A percentile compares a stretch with the other conserved stretches of the same genome.
phyloP scores from a whole-genome alignment of 768 basidiomycete genomes.

The Galerina marginata region DNA sequence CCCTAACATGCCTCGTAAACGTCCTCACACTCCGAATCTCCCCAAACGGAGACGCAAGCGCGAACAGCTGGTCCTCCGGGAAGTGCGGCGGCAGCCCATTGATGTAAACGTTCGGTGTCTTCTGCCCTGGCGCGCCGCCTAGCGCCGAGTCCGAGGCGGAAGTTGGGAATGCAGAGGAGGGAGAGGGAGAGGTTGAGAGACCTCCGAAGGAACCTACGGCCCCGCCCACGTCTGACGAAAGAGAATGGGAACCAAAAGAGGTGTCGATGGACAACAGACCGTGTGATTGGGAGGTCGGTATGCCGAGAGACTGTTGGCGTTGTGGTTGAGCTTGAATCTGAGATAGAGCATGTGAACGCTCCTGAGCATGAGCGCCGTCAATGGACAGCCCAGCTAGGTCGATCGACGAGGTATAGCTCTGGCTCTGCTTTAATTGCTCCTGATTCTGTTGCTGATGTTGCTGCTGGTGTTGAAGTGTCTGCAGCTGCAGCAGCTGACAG shows the following conservation, averaged over 20 bases:
- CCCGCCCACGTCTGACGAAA: constrained; percentile 2
- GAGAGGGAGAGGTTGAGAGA: background rate
- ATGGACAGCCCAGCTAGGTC: constrained; percentile 20
- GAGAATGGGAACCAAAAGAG: constrained; percentile 11
- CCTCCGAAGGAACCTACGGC: background rate
- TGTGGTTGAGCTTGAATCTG: constrained; percentile 3
- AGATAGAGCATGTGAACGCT: no score
- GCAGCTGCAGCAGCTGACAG: constrained; percentile 14
- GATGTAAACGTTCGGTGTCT: constrained; percentile 86
- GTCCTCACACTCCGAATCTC: constrained; percentile 78
- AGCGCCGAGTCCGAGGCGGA: constrained; percentile 19
- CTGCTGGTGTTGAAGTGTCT: constrained; percentile 13
- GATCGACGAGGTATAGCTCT: constrained; percentile 10
- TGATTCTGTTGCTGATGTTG: constrained; percentile 17
- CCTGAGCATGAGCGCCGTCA: constrained; percentile 1
- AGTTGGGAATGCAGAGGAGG: constrained; percentile 17
- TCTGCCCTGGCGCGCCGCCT: constrained; percentile 26
- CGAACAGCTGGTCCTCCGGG: constrained; percentile 79
- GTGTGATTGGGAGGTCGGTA: constrained; percentile 20
- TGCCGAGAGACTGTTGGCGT: constrained; percentile 14
- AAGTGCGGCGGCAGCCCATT: constrained; percentile 86
- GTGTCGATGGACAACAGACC: constrained; percentile 12
- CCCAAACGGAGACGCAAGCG: constrained; percentile 75
- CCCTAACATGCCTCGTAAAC: constrained; percentile 83
- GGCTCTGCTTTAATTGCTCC: constrained; percentile 1